These are phyloP conservation scores for Coelastrella sp. DNA, from an alignment of 139 green algal genomes.

Conservation along the genomic window DNA sequence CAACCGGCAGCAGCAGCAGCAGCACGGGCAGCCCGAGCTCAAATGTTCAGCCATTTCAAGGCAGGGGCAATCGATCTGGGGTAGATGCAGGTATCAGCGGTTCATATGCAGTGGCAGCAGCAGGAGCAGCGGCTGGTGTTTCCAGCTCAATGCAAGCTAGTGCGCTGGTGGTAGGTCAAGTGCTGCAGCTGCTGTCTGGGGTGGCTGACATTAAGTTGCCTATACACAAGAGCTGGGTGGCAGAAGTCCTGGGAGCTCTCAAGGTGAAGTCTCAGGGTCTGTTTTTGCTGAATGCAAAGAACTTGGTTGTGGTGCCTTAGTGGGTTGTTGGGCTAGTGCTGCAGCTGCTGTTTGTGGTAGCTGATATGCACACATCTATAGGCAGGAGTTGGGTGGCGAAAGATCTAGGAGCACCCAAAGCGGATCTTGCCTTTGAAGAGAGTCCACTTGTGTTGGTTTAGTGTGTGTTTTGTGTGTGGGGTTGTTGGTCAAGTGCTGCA, in stretches of 20 bases:
- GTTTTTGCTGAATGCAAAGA: no score
- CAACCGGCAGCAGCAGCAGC: slow-evolving; percentile 10
- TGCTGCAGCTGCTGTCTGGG: slow-evolving; percentile 19
- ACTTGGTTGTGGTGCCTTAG: no score
- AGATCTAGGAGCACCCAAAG: not conserved
- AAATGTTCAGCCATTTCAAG: not conserved
- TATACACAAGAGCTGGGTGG: slow-evolving; percentile 15
- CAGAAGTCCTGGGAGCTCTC: slow-evolving; percentile 16
- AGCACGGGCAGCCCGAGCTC: not conserved
- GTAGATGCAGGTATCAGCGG: not conserved
- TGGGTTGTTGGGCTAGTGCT: not conserved
- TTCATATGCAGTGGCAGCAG: not conserved
- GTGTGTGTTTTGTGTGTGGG: no score
- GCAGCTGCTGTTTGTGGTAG: slow-evolving; percentile 20
- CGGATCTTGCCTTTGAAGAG: not conserved
- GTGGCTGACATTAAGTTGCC: slow-evolving; percentile 26
- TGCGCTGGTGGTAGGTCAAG: not conserved
- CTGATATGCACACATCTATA: slow-evolving; percentile 6
- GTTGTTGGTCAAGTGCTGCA: not conserved
- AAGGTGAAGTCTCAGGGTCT: not conserved
- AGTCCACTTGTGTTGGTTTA: no score
- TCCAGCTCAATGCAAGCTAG: not conserved
- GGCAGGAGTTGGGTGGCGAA: slow-evolving; percentile 14
- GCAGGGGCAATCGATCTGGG: no score
- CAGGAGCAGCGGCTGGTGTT: not conserved